phyloP scores from a whole-genome alignment of 768 basidiomycete species.

The Mycena pura region DNA sequence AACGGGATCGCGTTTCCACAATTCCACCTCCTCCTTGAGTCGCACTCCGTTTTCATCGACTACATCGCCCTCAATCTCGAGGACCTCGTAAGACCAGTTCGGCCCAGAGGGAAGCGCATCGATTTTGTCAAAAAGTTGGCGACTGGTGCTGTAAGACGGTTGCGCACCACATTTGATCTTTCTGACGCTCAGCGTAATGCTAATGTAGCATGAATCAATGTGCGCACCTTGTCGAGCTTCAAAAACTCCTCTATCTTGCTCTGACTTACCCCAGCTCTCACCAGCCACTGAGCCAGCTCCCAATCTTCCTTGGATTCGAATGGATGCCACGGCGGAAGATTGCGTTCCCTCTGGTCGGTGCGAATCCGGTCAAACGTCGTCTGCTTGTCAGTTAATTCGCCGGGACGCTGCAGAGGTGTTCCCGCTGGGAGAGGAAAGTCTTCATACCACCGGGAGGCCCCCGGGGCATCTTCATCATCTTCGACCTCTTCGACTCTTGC shows the following conservation, averaged over 20 bases:
- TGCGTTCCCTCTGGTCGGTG: background rate
- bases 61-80: conserved; percentile 29
- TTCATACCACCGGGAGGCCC: conserved; percentile 3
- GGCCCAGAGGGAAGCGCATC: conserved; percentile 31
- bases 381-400: background rate
- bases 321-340: background rate
- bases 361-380: conserved; percentile 11
- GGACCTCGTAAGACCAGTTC: conserved; percentile 29
- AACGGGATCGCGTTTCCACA: conserved; percentile 35
- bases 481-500: conserved; percentile 6
- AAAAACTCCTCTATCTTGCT: conserved; percentile 11
- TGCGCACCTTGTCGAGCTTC: conserved; percentile 8
- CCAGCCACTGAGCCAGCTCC: conserved; percentile 19
- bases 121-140: conserved; percentile 30
- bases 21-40: conserved; percentile 26
- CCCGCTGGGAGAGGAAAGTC: conserved; percentile 6
- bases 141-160: conserved; percentile 1
- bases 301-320: conserved; percentile 17
- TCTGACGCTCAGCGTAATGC: background rate
- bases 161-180: conserved; percentile 6
- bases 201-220: background rate
- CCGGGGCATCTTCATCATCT: conserved; percentile 19
- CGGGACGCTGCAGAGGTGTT: background rate
- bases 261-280: conserved; percentile 3
- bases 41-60: conserved; percentile 11